Base-by-base conservation (phyloP, 164 flowering plant genomes). In the Piper longum region DNA sequence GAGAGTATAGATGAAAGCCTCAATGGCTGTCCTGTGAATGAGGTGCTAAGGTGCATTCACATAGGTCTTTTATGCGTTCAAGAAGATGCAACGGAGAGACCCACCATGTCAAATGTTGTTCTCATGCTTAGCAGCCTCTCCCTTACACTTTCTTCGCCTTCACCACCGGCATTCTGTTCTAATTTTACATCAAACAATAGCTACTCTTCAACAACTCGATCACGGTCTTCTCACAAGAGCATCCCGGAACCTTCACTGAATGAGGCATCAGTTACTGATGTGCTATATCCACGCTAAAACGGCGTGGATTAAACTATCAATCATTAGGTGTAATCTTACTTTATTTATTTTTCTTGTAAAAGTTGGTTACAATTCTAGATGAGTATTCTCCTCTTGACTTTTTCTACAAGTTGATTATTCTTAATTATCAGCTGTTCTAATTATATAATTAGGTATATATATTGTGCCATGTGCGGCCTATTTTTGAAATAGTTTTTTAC, bases 41-140 rank as follows among this genome's bases (percentile, higher is more conserved):
- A 82, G 69, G 70, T 77, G 4, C 26, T 72, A 63, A 70, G 78
- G 64, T 64, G 83, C 73, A 69, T 78, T 16, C 85, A 81, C 59
- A 72, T 82, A 8, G 84, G 73, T 0, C 65, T 80, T 26, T 61
- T 81, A 7, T 81, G 86, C 48, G 81, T 76, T 39, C 81, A 80
- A 66, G 77, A 81, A 70, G 65, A 71, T 59, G 64, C 45, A 4
- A 70, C 56, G 0, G 57, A 58, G 2, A 71, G 85, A 64, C 89
- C 89, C 26, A 75, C 72, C 19, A 81, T 84, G 83, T 74, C 74
- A 2, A 36, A 70, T n/a, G 69, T 82, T 4, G 65, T 68, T 54
- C 62, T 75, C 4, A 78, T 80, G 84, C 81, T 84, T 54, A 71
- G 48, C 18, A 77, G 74, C 67, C 54, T 16, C 64, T 76, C 82